Conservation (phyloP, 768 basidiomycete species). For the Gymnopilus dilepis region DNA sequence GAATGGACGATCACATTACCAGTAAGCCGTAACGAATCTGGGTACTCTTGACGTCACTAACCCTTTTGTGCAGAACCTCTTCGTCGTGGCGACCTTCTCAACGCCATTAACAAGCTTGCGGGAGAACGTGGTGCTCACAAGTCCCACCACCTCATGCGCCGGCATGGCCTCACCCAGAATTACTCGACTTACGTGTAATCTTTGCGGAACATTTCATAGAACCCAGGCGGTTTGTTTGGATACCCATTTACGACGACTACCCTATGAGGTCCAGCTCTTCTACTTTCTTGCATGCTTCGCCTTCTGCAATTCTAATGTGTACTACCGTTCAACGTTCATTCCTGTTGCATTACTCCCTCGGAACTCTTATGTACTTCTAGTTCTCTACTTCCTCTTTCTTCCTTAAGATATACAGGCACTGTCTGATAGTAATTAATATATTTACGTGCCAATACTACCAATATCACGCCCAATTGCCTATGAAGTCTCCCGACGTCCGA, state of each 20-base stretch:
- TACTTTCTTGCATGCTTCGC: conserved; percentile 1
- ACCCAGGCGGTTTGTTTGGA: conserved; percentile 16
- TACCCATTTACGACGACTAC: conserved; percentile 4
- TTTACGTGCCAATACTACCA: not conserved
- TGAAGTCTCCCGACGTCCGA: no score
- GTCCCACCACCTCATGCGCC: conserved; percentile 39
- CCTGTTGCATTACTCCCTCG: not conserved
- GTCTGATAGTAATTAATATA: conserved; percentile 5
- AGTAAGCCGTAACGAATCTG: conserved; percentile 51
- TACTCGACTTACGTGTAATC: conserved; percentile 29
- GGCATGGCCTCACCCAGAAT: conserved; percentile 34
- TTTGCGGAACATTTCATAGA: not conserved
- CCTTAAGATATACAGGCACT: not conserved
- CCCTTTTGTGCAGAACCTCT: conserved; percentile 63
- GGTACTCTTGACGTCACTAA: conserved; percentile 12
- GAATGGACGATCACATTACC: conserved; percentile 80
- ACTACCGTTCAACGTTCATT: not conserved
- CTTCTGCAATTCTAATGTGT: conserved; percentile 5
- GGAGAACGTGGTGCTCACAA: conserved; percentile 58
- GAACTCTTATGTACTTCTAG: not conserved
- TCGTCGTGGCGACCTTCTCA: conserved; percentile 77
- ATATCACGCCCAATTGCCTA: not conserved
- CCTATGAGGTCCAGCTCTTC: not conserved
- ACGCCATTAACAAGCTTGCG: conserved; percentile 82
- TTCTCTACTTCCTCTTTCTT: not conserved